Conservation (phyloP, 495 filamentous ascomycete genomes). For the Cercophora newfieldiana region DNA sequence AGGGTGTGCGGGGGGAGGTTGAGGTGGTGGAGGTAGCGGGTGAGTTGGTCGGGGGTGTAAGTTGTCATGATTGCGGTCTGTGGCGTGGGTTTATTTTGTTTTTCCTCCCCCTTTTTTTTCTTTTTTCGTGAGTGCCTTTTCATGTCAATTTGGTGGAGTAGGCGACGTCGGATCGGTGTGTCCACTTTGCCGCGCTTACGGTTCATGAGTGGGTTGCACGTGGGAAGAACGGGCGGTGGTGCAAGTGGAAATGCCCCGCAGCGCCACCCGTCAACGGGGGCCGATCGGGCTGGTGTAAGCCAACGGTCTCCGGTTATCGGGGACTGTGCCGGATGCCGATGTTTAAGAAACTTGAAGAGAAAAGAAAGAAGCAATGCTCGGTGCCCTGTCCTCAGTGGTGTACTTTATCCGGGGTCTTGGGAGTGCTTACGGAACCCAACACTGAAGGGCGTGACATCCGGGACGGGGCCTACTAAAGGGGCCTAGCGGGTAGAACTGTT, state of each 20-base stretch:
- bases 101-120: neutral
- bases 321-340: too few species aligned
- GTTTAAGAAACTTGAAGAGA: too few species aligned
- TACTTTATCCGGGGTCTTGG: too few species aligned
- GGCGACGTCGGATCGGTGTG: neutral
- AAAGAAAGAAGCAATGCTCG: too few species aligned
- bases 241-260: neutral
- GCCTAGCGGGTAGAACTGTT: neutral
- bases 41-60: neutral
- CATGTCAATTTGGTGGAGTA: neutral
- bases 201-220: neutral
- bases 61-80: constrained; percentile 4
- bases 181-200: neutral
- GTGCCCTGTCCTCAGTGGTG: too few species aligned
- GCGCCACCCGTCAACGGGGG: neutral
- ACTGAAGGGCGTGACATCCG: too few species aligned
- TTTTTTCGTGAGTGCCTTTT: too few species aligned
- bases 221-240: neutral
- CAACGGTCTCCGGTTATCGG: too few species aligned
- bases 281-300: too few species aligned
- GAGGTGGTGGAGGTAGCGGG: neutral
- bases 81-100: neutral
- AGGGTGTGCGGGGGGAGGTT: neutral
- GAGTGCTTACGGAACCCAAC: too few species aligned
- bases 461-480: too few species aligned